Percentiles rank a stretch among this genome's conserved stretches.
These are phyloP conservation scores for Articulospora tetracladia DNA, from an alignment of 495 filamentous ascomycete species.

Conservation along the genomic window DNA sequence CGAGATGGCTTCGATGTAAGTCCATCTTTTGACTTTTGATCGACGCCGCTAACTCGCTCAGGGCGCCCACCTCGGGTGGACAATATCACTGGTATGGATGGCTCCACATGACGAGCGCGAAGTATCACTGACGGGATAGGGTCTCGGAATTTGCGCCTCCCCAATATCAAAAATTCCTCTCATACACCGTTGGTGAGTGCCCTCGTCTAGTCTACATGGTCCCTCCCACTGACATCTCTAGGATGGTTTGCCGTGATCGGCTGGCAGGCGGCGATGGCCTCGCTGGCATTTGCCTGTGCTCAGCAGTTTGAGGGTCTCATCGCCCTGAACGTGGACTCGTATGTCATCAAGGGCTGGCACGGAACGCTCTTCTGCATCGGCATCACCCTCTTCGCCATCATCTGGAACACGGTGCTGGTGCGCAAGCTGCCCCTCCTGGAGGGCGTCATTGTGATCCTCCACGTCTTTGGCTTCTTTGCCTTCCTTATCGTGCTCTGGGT, in stretches of 20 bases:
- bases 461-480: conserved; percentile 58
- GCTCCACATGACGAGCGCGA: conserved; percentile 49
- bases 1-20: conserved; percentile 35
- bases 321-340: conserved; percentile 44
- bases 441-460: conserved; percentile 53
- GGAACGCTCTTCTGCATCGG: conserved; percentile 55
- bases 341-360: conserved; percentile 52
- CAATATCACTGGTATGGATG: conserved; percentile 51
- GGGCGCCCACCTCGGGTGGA: conserved; percentile 32
- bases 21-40: background rate
- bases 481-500: conserved; percentile 57
- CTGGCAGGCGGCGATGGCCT: conserved; percentile 57
- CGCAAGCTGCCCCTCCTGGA: conserved; percentile 54
- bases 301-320: conserved; percentile 58
- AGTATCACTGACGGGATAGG: conserved; percentile 29
- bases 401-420: conserved; percentile 54
- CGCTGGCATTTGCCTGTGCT: conserved; percentile 49
- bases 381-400: conserved; percentile 42
- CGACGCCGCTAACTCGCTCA: background rate
- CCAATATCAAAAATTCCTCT: conserved; percentile 51
- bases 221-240: background rate
- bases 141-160: conserved; percentile 55
- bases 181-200: conserved; percentile 43
- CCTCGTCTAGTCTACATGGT: background rate
- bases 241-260: conserved; percentile 59